These are phyloP conservation scores for Adansonia rubrostipa DNA, from an alignment of 441 rosid species.

Conservation along the genomic window DNA sequence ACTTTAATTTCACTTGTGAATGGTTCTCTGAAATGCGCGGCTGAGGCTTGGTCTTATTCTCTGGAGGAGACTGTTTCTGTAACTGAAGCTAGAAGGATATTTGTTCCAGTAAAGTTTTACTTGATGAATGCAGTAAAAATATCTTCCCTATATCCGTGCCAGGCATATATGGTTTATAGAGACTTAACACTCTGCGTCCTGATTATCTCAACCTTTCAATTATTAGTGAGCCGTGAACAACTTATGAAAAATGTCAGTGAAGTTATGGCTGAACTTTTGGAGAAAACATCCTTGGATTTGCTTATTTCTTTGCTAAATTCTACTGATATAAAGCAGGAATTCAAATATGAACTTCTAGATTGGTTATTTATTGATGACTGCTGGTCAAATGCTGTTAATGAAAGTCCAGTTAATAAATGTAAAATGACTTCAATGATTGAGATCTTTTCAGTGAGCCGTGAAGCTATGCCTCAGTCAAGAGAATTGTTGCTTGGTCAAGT, in stretches of 20 bases:
- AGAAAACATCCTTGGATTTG: slow-evolving; percentile 66
- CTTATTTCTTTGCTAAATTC: slow-evolving; percentile 64
- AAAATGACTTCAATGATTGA: slow-evolving; percentile 42
- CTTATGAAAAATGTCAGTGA: slow-evolving; percentile 60
- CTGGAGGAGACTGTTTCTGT: slow-evolving; percentile 62
- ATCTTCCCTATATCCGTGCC: slow-evolving; percentile 66
- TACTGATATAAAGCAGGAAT: slow-evolving; percentile 53
- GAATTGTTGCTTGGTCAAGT: slow-evolving; percentile 57
- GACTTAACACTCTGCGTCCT: slow-evolving; percentile 59
- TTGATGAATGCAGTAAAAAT: slow-evolving; percentile 79
- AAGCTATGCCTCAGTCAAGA: slow-evolving; percentile 44
- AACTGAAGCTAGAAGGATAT: slow-evolving; percentile 79
- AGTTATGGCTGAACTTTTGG: slow-evolving; percentile 77
- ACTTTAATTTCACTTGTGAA: slow-evolving; percentile 63
- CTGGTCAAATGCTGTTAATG: slow-evolving; percentile 34
- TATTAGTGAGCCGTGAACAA: slow-evolving; percentile 54
- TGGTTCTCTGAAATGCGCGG: slow-evolving; percentile 67
- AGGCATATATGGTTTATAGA: slow-evolving; percentile 58
- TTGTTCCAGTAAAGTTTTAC: slow-evolving; percentile 87
- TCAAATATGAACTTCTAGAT: slow-evolving; percentile 61
- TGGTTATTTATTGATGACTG: slow-evolving; percentile 54
- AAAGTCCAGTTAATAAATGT: slow-evolving; percentile 33
- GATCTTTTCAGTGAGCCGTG: slow-evolving; percentile 50
- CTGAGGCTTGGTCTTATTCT: slow-evolving; percentile 68
- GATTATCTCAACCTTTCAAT: slow-evolving; percentile 59